These are phyloP conservation scores for Fraxinus xanthoxyloides DNA, from an alignment of 305 asterid species.

Conservation along the genomic window DNA sequence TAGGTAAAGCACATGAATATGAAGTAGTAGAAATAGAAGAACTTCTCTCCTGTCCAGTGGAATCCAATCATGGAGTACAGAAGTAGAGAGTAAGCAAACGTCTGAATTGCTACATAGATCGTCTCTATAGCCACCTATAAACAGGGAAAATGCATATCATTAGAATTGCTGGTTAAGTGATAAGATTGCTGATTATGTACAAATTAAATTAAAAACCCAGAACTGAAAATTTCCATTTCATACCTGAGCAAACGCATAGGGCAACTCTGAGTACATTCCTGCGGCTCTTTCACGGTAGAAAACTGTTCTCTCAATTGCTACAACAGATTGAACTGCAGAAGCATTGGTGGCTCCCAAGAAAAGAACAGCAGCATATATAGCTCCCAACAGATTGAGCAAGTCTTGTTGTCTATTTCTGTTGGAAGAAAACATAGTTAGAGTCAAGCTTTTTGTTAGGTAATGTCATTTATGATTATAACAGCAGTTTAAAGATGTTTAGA, in stretches of 20 bases:
- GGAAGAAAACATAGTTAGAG: background rate
- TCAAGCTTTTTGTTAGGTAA: background rate
- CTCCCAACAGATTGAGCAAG: conserved; percentile 41
- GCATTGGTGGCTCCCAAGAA: conserved; percentile 52
- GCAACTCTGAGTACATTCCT: conserved; percentile 49
- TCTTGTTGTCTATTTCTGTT: conserved; percentile 41
- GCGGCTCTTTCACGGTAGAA: conserved; percentile 53
- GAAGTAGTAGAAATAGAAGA: conserved; percentile 44
- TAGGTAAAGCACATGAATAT: conserved; percentile 44
- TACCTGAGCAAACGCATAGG: conserved; percentile 57
- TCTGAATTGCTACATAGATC: conserved; percentile 43
- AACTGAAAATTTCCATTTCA: background rate
- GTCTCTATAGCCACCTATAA: conserved; percentile 46
- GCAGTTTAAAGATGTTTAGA: background rate
- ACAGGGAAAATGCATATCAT: background rate
- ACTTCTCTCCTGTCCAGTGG: conserved; percentile 36
- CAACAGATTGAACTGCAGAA: conserved; percentile 42
- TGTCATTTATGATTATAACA: background rate
- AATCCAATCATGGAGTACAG: conserved; percentile 49
- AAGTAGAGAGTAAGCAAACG: conserved; percentile 34
- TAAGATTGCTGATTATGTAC: background rate
- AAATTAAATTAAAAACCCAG: background rate
- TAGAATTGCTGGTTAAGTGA: background rate
- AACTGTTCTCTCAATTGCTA: conserved; percentile 43
- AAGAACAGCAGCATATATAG: conserved; percentile 42